Conservation (phyloP, 441 rosid genomes). For the Pelargonium australe region DNA sequence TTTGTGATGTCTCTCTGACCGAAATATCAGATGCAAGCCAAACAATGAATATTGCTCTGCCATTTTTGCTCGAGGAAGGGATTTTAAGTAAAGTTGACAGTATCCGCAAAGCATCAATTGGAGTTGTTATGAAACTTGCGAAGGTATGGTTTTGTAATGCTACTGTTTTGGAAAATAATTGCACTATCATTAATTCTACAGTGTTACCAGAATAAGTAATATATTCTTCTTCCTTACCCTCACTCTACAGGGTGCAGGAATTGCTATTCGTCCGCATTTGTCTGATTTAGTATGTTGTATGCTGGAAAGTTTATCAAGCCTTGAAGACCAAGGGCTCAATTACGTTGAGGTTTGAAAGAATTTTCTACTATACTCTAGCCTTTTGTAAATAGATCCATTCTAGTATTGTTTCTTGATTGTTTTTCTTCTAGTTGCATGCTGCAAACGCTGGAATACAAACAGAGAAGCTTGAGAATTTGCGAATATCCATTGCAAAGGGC, state of each 20-base stretch:
- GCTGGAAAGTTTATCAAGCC: conserved; percentile 99
- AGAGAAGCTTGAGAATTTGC: conserved; percentile 89
- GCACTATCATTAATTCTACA: background rate
- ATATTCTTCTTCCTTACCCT: conserved; percentile 4
- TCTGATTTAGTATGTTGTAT: conserved; percentile 92
- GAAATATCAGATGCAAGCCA: conserved; percentile 65
- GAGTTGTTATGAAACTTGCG: conserved; percentile 94
- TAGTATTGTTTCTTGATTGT: conserved; percentile 16
- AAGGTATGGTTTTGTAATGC: conserved; percentile 47
- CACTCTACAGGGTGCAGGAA: conserved; percentile 73
- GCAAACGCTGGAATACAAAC: conserved; percentile 88
- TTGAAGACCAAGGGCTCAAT: conserved; percentile 98
- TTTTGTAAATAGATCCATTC: conserved; percentile 11
- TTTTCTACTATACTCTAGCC: conserved; percentile 16
- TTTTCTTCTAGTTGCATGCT: conserved; percentile 76
- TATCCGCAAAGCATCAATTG: conserved; percentile 87
- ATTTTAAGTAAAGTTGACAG: conserved; percentile 84
- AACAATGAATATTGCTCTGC: conserved; percentile 82
- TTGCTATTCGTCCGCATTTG: conserved; percentile 84
- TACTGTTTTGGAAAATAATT: conserved; percentile 15
- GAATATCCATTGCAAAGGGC: conserved; percentile 88
- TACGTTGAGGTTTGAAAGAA: conserved; percentile 75
- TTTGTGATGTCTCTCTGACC: conserved; percentile 85
- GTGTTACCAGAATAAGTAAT: too few species aligned
- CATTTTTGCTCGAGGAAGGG: conserved; percentile 85